Conservation (phyloP, 768 basidiomycete genomes). For the Naematelia aurantialba region DNA sequence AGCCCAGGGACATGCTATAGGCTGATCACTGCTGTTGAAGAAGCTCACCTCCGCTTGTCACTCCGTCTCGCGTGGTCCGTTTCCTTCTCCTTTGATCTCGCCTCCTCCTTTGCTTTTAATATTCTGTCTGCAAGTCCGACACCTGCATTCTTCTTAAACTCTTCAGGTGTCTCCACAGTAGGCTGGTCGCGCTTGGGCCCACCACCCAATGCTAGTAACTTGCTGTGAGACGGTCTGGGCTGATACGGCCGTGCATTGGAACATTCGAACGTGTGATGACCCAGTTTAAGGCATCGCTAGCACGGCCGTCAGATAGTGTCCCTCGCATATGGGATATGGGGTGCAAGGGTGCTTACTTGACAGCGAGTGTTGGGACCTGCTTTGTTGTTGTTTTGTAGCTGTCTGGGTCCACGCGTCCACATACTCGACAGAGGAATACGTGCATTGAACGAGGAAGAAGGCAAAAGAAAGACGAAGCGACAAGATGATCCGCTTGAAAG, state of each 20-base stretch:
- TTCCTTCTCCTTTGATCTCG: constrained; percentile 21
- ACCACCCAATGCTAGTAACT: constrained; percentile 75
- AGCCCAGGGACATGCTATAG: background rate
- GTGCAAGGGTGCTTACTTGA: constrained; percentile 22
- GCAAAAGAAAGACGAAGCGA: too few relatives aligned
- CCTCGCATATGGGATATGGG: background rate
- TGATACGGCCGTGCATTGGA: constrained; percentile 75
- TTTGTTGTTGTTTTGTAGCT: constrained; percentile 27
- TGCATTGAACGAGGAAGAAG: too few relatives aligned
- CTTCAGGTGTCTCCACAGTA: constrained; percentile 79
- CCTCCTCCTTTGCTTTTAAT: constrained; percentile 73
- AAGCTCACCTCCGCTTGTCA: constrained; percentile 9
- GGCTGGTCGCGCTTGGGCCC: constrained; percentile 64
- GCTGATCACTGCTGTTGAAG: background rate
- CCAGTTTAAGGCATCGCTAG: constrained; percentile 53
- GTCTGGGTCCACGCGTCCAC: constrained; percentile 26
- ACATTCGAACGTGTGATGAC: constrained; percentile 91
- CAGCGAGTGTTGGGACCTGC: constrained; percentile 41
- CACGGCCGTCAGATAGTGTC: background rate
- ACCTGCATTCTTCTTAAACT: constrained; percentile 64
- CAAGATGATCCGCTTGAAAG: too few relatives aligned
- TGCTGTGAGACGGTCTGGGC: constrained; percentile 80
- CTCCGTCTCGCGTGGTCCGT: background rate
- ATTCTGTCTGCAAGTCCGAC: constrained; percentile 80
- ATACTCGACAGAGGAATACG: constrained; percentile 2